These are phyloP conservation scores for Fusarium irregulare DNA, from an alignment of 2,329 filamentous ascomycete genomes.

Conservation along the genomic window DNA sequence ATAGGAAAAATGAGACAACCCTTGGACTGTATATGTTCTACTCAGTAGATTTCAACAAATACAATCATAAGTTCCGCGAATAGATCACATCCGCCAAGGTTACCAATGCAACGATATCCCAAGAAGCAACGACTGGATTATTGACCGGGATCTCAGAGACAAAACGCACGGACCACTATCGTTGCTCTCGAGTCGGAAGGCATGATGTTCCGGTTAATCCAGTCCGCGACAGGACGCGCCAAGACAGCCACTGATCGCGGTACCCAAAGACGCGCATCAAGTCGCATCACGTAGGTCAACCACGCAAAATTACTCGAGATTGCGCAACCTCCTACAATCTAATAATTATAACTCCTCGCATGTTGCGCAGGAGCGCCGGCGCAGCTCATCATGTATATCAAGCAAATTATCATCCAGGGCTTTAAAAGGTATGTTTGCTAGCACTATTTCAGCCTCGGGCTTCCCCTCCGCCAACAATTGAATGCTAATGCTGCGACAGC, in stretches of 20 bases:
- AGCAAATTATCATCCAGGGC: slow-evolving; percentile 99
- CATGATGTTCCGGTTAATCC: slow-evolving; percentile 4
- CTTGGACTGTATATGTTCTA: background rate
- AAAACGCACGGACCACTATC: background rate
- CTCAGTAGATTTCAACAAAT: background rate
- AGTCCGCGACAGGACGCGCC: slow-evolving; percentile 42
- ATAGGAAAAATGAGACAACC: accelerated
- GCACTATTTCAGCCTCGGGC: background rate
- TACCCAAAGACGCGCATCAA: slow-evolving; percentile 45
- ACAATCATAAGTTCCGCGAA: background rate
- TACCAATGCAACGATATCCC: background rate
- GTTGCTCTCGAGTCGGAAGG: background rate
- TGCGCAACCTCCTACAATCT: slow-evolving; percentile 42
- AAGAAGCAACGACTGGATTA: slow-evolving; percentile 1
- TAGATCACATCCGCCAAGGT: background rate
- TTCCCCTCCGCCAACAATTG: slow-evolving; percentile 5
- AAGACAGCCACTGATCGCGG: slow-evolving; percentile 47
- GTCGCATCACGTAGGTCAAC: slow-evolving; percentile 40
- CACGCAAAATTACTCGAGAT: slow-evolving; percentile 38
- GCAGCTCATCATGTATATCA: slow-evolving; percentile 86
- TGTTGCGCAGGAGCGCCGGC: slow-evolving; percentile 55
- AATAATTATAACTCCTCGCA: slow-evolving; percentile 44
- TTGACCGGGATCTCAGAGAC: background rate
- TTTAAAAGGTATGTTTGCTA: slow-evolving; percentile 84
- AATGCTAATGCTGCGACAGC: slow-evolving; percentile 61